Evolutionary conservation across 495 filamentous ascomycete genomes (phyloP), one percentile per base, ranked within the genome.

Genomic region (Entonaema liquescens): DNA sequence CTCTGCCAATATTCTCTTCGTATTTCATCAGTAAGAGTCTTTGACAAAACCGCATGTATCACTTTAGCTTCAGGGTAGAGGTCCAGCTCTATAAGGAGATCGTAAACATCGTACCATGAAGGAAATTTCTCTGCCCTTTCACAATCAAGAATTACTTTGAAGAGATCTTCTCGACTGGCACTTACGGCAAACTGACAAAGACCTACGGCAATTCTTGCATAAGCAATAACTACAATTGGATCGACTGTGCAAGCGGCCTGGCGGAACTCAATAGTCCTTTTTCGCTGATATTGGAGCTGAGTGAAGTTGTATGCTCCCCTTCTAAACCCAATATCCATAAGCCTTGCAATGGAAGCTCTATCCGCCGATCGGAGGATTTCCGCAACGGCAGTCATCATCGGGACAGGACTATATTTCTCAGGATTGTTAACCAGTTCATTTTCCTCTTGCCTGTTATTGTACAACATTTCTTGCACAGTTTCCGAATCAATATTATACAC

Each of bases 191-290:
- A 69, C 25, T 72, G 62, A 12, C 64, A 71, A 0, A 72, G 62
- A 9, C 59, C 31, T 9, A 74, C 49, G 0, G 63, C 33, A 13
- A 74, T 35, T 3, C 63, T 69, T 23, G 65, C 68, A 12, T 64
- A 56, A 4, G 61, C 59, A 3, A 76, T 38, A 2, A 76, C 59
- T 28, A 58, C 62, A 7, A 47, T 58, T 0, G 68, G 9, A 2
- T 74, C 65, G 3, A 72, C 21, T 0, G 59, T 71, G 8, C 57
- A 31, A 1, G 71, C 68, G 12, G 63, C 29, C 26, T 71, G 71
- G 9, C 74, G 65, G 19, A 76, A 74, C 50, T 76, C 74, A 6
- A 76, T 60, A 1, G 74, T 76, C 1, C 71, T 60, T 49, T 71
- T 74, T 0, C 0, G 0, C 0, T 33, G 11, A 1, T 0, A 1